phyloP scores from a whole-genome alignment of 306 rosid genomes.

The Sindora glabra region DNA sequence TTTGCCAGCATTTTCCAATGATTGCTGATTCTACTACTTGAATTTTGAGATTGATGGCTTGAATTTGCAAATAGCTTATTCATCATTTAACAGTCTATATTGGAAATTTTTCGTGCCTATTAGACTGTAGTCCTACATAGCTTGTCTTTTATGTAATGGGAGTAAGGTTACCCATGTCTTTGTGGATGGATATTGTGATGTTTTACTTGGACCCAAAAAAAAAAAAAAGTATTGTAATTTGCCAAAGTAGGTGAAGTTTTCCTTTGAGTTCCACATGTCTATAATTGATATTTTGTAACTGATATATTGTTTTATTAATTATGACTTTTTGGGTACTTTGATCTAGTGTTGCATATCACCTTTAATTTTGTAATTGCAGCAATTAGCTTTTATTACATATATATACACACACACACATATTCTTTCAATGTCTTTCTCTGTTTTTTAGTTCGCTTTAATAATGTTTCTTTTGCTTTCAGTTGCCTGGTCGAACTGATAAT shows the following conservation, averaged over 20 bases:
- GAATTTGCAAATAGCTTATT: neutral
- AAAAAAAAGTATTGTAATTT: neutral
- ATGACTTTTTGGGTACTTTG: neutral
- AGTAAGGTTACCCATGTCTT: neutral
- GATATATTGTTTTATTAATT: no score
- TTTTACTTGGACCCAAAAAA: neutral
- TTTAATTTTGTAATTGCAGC: neutral
- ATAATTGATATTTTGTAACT: no score
- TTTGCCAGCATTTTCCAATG: neutral
- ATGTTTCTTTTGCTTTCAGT: constrained; percentile 41
- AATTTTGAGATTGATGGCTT: neutral
- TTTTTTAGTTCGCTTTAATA: no score
- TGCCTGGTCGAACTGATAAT: constrained; percentile 97
- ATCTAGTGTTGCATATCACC: neutral
- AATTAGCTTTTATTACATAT: neutral
- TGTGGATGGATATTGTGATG: neutral
- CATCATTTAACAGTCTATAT: neutral
- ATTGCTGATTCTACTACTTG: neutral
- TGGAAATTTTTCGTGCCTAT: neutral
- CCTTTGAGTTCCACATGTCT: neutral
- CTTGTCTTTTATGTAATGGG: neutral
- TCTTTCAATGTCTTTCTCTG: neutral
- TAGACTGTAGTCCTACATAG: neutral
- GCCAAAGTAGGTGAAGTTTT: neutral
- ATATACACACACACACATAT: neutral